Evolutionary conservation across 1,139 yeast genomes (phyloP).

Genomic region (Diutina neorugosa): DNA sequence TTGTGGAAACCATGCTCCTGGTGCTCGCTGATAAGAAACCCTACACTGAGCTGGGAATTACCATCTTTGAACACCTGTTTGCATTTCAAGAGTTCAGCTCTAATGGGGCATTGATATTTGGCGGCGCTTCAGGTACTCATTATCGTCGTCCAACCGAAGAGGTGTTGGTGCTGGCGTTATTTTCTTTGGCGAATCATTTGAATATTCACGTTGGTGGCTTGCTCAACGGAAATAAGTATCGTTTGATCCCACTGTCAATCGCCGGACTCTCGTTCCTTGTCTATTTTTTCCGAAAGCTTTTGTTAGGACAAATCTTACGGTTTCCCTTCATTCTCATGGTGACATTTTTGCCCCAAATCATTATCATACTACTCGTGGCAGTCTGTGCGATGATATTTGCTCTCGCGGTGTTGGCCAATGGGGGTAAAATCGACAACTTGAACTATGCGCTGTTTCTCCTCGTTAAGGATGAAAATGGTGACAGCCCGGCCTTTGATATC

Average conservation of each 20-base stretch:
- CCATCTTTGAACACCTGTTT: conserved; percentile 61
- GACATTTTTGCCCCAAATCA: conserved; percentile 51
- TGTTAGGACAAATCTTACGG: conserved; percentile 13
- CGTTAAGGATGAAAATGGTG: conserved; percentile 20
- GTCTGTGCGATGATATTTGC: conserved; percentile 40
- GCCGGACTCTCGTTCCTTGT: conserved; percentile 39
- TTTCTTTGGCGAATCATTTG: conserved; percentile 43
- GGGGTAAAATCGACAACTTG: conserved; percentile 32
- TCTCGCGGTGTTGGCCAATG: conserved; percentile 49
- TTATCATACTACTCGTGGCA: conserved; percentile 35
- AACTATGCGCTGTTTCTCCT: conserved; percentile 36
- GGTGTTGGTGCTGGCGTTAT: conserved; percentile 36
- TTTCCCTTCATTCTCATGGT: conserved; percentile 46
- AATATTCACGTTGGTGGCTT: conserved; percentile 48
- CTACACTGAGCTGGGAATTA: conserved; percentile 54
- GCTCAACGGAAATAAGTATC: conserved; percentile 35
- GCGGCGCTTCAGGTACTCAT: conserved; percentile 9
- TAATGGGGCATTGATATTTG: conserved; percentile 20
- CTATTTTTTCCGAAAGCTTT: conserved; percentile 25
- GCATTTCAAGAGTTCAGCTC: conserved; percentile 62
- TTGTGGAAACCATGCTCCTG: conserved; percentile 58
- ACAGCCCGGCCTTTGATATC: conserved; percentile 16
- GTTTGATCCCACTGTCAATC: conserved; percentile 50
- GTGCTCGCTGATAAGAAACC: conserved; percentile 49
- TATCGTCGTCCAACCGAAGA: conserved; percentile 38